Percentiles rank a stretch among this genome's conserved stretches.
Evolutionary conservation across 2,329 filamentous ascomycete species (phyloP).

Genomic region (Colletotrichum sp.): DNA sequence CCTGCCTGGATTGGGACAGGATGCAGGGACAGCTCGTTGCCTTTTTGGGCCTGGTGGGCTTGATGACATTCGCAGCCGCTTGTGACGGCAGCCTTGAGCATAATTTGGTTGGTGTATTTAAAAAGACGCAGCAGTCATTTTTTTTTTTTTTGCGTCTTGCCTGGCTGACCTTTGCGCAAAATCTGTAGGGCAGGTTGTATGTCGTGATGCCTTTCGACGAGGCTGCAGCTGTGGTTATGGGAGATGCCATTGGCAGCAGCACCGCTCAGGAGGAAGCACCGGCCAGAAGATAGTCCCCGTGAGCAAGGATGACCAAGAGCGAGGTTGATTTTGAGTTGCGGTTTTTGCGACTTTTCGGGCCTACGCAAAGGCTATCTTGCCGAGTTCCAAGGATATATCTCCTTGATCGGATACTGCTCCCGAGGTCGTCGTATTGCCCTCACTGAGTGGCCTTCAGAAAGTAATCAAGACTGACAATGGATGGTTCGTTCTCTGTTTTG

Average conservation of each 20-base stretch:
- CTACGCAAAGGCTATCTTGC: background rate
- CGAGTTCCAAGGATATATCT: background rate
- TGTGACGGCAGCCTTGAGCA: background rate
- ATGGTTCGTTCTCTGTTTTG: background rate
- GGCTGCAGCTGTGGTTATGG: background rate
- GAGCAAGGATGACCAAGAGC: background rate
- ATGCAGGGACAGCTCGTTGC: slow-evolving; percentile 21
- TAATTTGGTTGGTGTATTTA: background rate
- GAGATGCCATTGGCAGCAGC: background rate
- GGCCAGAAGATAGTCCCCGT: background rate
- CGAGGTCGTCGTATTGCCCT: background rate
- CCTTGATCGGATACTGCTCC: background rate
- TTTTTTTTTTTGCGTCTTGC: background rate
- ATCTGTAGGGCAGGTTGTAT: background rate
- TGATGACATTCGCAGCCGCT: background rate
- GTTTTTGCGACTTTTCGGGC: background rate
- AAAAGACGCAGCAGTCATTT: background rate
- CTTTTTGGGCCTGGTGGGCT: slow-evolving; percentile 11
- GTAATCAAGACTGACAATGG: background rate
- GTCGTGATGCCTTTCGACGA: background rate
- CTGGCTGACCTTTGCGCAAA: background rate
- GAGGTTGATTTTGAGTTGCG: background rate
- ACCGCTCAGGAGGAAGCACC: background rate
- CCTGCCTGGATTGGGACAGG: slow-evolving; percentile 5
- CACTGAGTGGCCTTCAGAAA: background rate